phyloP scores from a whole-genome alignment of 1,284 basidiomycete species.

The Sphagnurus paluster region DNA sequence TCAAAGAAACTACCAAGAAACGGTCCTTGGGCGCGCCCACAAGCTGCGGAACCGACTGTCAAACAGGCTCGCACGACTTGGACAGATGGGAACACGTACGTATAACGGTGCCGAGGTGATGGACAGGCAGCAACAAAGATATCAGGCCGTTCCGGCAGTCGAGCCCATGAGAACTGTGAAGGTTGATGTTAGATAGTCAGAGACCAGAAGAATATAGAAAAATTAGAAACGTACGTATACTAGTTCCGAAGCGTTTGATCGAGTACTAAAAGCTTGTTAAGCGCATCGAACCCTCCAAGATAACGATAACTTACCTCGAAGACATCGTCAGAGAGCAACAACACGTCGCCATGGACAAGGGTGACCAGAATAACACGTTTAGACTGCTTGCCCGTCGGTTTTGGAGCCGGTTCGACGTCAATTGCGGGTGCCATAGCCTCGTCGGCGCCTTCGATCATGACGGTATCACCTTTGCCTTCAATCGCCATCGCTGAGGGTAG shows the following conservation, averaged over 20 bases:
- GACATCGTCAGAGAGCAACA: slow-evolving; percentile 49
- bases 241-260: slow-evolving; percentile 37
- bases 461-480: background rate
- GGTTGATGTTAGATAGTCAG: slow-evolving; percentile 28
- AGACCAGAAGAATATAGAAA: slow-evolving; percentile 3
- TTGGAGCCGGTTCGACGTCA: background rate
- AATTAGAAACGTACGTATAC: slow-evolving; percentile 33
- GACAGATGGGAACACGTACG: too few relatives aligned
- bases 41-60: too few relatives aligned
- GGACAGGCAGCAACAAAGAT: background rate
- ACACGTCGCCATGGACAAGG: slow-evolving; percentile 58
- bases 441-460: background rate
- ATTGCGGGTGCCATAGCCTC: background rate
- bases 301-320: slow-evolving; percentile 46
- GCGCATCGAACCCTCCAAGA: background rate
- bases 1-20: too few relatives aligned
- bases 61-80: background rate
- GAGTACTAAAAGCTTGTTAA: slow-evolving; percentile 30
- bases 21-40: too few relatives aligned
- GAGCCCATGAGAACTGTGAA: slow-evolving; percentile 18
- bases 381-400: slow-evolving; percentile 2
- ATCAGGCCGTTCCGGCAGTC: background rate
- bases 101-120: background rate
- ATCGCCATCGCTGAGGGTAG: background rate
- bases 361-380: slow-evolving; percentile 36